Evolutionary conservation across 2,329 filamentous ascomycete species (phyloP).

Genomic region (Scopulariopsis brevicaulis): DNA sequence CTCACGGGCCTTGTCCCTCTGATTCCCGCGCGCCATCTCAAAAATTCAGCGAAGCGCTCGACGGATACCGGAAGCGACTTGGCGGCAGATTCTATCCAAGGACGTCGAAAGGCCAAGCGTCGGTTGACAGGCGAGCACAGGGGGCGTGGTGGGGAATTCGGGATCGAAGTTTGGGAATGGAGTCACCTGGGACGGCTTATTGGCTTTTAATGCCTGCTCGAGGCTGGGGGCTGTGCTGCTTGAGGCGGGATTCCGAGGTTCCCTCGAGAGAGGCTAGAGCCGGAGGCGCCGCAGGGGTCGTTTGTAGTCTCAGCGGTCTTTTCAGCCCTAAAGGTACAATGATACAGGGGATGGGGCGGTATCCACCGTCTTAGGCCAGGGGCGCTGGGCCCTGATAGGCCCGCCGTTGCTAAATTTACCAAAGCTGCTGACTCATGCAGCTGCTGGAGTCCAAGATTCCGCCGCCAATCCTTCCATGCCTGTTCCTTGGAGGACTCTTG

Average conservation of each 20-base stretch:
- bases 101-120: background rate
- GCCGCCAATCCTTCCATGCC: too few species aligned
- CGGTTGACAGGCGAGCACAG: background rate
- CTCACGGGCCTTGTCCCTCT: conserved; percentile 86
- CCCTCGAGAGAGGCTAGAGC: background rate
- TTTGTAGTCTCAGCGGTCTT: background rate
- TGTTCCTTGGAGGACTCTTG: too few species aligned
- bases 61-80: background rate
- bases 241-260: background rate
- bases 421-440: too few species aligned
- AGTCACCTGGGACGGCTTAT: background rate
- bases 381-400: background rate
- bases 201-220: background rate
- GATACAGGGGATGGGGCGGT: background rate
- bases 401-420: too few species aligned
- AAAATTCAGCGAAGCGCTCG: background rate
- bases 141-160: background rate
- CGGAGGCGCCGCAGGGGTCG: background rate
- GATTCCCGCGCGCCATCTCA: conserved; percentile 85
- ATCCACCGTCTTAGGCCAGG: background rate
- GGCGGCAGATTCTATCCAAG: background rate
- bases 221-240: background rate
- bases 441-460: too few species aligned
- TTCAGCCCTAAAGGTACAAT: background rate
- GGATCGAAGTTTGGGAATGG: background rate